Conservation (phyloP, 140 eudicot species). For the Eryngium alpinum region DNA sequence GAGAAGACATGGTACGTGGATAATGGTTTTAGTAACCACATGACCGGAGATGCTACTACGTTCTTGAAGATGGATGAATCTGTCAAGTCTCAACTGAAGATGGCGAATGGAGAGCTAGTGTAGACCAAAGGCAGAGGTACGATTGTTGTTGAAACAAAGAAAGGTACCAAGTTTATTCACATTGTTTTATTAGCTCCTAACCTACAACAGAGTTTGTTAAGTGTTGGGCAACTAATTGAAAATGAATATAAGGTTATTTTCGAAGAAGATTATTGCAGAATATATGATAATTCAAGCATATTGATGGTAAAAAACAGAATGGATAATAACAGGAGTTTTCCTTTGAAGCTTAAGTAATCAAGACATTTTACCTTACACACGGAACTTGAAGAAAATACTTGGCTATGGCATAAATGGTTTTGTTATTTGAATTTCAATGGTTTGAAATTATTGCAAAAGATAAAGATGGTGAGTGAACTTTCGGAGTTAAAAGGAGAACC, state of each 20-base stretch:
- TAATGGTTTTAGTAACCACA: constrained; percentile 1
- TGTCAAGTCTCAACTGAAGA: not conserved
- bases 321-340: no score
- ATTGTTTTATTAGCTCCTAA: no score
- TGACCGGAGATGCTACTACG: not conserved
- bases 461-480: constrained; percentile 3
- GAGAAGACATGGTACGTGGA: not conserved
- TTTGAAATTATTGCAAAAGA: not conserved
- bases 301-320: not conserved
- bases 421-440: constrained; percentile 5
- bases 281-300: not conserved
- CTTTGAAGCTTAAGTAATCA: not conserved
- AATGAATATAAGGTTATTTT: no score
- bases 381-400: not conserved
- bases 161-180: no score
- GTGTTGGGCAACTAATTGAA: no score
- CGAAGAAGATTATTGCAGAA: not conserved
- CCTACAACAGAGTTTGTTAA: no score
- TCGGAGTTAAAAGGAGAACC: not conserved
- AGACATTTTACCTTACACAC: not conserved
- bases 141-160: no score
- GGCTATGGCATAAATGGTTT: constrained; percentile 15
- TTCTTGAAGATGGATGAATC: not conserved
- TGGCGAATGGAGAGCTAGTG: constrained; percentile 6
- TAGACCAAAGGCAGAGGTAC: no score